Evolutionary conservation across 768 basidiomycete genomes (phyloP).

Genomic region (Cyclocybe cylindracea): DNA sequence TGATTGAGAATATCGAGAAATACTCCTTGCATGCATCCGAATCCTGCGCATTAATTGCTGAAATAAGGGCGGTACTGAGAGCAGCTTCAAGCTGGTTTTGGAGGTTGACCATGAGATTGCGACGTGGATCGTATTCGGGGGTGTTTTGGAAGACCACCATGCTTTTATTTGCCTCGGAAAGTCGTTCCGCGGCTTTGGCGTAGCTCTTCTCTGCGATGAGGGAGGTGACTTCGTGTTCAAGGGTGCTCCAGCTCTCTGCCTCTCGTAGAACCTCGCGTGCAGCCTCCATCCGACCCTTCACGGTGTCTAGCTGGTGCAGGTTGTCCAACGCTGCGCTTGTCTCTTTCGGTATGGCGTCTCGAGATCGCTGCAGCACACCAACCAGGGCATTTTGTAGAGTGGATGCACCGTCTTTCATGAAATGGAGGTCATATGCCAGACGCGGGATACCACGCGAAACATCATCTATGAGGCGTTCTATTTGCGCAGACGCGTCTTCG

Average conservation of each 20-base stretch:
- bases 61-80: constrained; percentile 86
- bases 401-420: constrained; percentile 91
- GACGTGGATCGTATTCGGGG: constrained; percentile 84
- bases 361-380: constrained; percentile 58
- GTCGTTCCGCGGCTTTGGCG: constrained; percentile 86
- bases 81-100: constrained; percentile 96
- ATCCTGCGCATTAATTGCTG: constrained; percentile 82
- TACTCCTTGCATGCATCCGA: constrained; percentile 73
- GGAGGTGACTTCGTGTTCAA: constrained; percentile 89
- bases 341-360: constrained; percentile 49
- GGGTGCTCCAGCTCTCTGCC: constrained; percentile 95
- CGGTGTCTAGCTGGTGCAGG: constrained; percentile 78
- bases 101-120: constrained; percentile 84
- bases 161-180: constrained; percentile 86
- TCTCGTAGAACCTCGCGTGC: constrained; percentile 88
- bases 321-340: constrained; percentile 73
- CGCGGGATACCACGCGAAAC: constrained; percentile 90
- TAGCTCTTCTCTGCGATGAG: constrained; percentile 81
- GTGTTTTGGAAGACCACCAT: constrained; percentile 95
- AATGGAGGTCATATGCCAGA: constrained; percentile 93
- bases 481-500: constrained; percentile 83
- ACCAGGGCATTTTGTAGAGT: constrained; percentile 70
- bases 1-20: constrained; percentile 85
- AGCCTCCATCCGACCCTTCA: constrained; percentile 86
- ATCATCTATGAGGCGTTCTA: constrained; percentile 91